These are phyloP conservation scores for Mycena vitilis DNA, from an alignment of 768 basidiomycete genomes.

Conservation along the genomic window DNA sequence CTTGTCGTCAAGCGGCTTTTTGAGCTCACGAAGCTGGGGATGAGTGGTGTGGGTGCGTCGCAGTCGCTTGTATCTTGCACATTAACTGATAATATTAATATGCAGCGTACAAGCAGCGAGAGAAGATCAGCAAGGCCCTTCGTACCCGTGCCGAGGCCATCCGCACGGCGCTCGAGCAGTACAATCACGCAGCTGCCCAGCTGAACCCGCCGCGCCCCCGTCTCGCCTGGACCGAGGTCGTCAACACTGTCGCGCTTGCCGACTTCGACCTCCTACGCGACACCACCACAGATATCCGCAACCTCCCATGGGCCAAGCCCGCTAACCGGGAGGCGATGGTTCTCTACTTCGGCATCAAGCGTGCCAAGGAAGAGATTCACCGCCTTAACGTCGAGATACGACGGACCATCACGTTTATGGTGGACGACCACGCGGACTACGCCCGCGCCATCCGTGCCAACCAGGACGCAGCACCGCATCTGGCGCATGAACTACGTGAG, in stretches of 20 bases:
- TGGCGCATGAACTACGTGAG: background rate
- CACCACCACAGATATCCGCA: constrained; percentile 43
- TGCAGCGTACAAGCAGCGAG: constrained; percentile 6
- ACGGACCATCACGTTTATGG: constrained; percentile 41
- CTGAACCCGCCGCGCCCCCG: constrained; percentile 6
- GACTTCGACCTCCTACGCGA: constrained; percentile 50
- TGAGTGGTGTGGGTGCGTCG: constrained; percentile 10
- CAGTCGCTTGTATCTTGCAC: too few species aligned
- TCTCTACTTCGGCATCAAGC: constrained; percentile 42
- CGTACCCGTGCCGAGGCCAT: constrained; percentile 6
- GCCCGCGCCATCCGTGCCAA: background rate
- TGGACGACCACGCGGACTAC: constrained; percentile 38
- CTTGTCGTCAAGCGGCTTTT: constrained; percentile 4
- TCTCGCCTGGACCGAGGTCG: background rate
- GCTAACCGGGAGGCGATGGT: constrained; percentile 40
- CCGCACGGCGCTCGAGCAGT: background rate
- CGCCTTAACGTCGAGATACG: constrained; percentile 47
- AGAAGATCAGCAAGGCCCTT: constrained; percentile 5
- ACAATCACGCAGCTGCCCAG: background rate
- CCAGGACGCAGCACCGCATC: background rate
- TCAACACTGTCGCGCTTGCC: constrained; percentile 37
- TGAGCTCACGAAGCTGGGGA: constrained; percentile 4
- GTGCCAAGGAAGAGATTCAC: constrained; percentile 46
- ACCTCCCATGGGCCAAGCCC: constrained; percentile 44
- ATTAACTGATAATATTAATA: background rate